These are phyloP conservation scores for Sungouiella thailandica DNA, from an alignment of 805 yeast species.

Conservation along the genomic window DNA sequence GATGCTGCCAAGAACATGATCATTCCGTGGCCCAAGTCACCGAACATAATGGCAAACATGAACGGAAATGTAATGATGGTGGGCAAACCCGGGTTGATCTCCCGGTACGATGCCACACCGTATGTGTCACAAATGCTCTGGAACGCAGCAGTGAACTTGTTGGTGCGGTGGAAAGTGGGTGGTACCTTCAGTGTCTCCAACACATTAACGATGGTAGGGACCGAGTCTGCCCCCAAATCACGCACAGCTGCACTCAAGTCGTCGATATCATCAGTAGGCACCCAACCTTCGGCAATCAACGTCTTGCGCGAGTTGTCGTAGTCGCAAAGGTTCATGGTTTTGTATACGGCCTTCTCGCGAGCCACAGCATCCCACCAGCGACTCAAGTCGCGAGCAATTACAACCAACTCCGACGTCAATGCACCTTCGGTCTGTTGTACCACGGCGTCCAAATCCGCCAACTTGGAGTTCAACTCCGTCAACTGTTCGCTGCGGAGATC, in stretches of 20 bases:
- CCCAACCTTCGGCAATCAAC: constrained; percentile 94
- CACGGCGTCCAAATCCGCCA: constrained; percentile 32
- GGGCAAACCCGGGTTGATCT: constrained; percentile 93
- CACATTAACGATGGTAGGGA: constrained; percentile 49
- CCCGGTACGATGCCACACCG: constrained; percentile 89
- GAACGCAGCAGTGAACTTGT: constrained; percentile 89
- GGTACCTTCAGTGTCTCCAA: constrained; percentile 81
- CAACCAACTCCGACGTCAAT: constrained; percentile 63
- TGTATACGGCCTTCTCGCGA: constrained; percentile 80
- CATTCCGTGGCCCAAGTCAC: constrained; percentile 96
- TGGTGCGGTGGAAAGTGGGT: constrained; percentile 92
- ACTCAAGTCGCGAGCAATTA: constrained; percentile 69
- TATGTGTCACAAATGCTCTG: constrained; percentile 94
- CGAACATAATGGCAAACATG: constrained; percentile 98
- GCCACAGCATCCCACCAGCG: constrained; percentile 44
- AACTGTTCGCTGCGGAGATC: constrained; percentile 28
- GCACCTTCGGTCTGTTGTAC: constrained; percentile 26
- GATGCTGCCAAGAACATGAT: constrained; percentile 72
- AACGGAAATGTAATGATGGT: constrained; percentile 95
- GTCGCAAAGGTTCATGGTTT: constrained; percentile 72
- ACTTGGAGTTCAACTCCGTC: constrained; percentile 20
- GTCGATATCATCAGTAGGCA: constrained; percentile 73
- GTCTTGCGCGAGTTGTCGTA: constrained; percentile 82
- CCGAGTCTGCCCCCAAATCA: constrained; percentile 47
- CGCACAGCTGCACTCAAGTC: constrained; percentile 63